These are phyloP conservation scores for Kodamaea kaohsiungensis DNA, from an alignment of 805 yeast genomes.

Conservation along the genomic window DNA sequence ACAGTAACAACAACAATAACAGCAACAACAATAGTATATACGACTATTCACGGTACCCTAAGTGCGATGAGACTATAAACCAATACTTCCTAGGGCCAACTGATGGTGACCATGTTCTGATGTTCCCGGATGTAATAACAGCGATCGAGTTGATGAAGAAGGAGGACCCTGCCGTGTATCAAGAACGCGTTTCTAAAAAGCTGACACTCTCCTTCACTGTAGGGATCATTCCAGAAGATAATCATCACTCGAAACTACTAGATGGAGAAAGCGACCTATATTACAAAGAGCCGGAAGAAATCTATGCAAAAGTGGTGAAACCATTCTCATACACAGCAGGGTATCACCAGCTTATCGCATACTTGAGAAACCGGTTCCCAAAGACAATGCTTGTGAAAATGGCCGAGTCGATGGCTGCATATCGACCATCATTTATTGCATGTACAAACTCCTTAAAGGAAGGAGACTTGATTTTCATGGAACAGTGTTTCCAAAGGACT, in stretches of 20 bases:
- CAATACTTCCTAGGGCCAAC: slow-evolving; percentile 66
- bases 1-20: not conserved
- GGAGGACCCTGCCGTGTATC: slow-evolving; percentile 43
- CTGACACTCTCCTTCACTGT: slow-evolving; percentile 50
- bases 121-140: slow-evolving; percentile 62
- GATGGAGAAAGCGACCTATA: slow-evolving; percentile 14
- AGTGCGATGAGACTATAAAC: slow-evolving; percentile 59
- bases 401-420: slow-evolving; percentile 86
- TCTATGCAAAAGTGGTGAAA: slow-evolving; percentile 68
- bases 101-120: slow-evolving; percentile 38
- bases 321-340: slow-evolving; percentile 94
- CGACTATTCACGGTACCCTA: slow-evolving; percentile 33
- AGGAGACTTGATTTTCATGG: slow-evolving; percentile 92
- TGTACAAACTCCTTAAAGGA: slow-evolving; percentile 86
- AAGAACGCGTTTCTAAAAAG: slow-evolving; percentile 33
- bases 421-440: slow-evolving; percentile 91
- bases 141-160: slow-evolving; percentile 41
- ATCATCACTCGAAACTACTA: slow-evolving; percentile 19
- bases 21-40: slow-evolving; percentile 12
- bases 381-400: slow-evolving; percentile 71
- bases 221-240: slow-evolving; percentile 43
- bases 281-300: slow-evolving; percentile 68
- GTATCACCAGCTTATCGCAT: slow-evolving; percentile 76
- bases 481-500: slow-evolving; percentile 93
- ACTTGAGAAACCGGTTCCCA: slow-evolving; percentile 69